Conservation (phyloP, 2,329 filamentous ascomycete species). For the Cyphellophora attinorum region DNA sequence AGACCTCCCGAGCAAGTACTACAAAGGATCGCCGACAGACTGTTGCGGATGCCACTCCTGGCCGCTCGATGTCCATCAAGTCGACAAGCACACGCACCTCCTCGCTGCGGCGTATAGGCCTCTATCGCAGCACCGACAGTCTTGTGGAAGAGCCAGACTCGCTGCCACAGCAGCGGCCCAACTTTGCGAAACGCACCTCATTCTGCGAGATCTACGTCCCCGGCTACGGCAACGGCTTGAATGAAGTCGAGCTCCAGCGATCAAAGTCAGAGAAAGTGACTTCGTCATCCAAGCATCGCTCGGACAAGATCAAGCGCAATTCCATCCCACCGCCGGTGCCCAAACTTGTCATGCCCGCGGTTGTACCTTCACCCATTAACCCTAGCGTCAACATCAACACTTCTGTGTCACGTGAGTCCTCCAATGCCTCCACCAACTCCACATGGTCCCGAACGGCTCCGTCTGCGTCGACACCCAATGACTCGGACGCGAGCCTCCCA, state of each 20-base stretch:
- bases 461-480: conserved; percentile 5
- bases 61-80: not conserved
- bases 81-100: conserved; percentile 2
- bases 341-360: not conserved
- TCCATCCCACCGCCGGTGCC: too few species aligned
- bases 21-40: conserved; percentile 1
- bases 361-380: not conserved
- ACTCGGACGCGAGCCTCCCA: conserved; percentile 5
- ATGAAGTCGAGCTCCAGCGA: conserved; percentile 9
- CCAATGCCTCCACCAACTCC: conserved; percentile 11
- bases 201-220: conserved; percentile 18
- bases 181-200: conserved; percentile 9
- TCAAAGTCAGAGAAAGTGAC: conserved; percentile 5
- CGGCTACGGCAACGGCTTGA: conserved; percentile 20
- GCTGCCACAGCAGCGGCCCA: not conserved
- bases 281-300: too few species aligned
- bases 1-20: not conserved
- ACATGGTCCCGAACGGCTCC: conserved; percentile 9
- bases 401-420: conserved; percentile 15
- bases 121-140: not conserved
- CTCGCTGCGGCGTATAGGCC: conserved; percentile 11
- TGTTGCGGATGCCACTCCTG: not conserved
- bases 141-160: conserved; percentile 1
- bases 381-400: not conserved
- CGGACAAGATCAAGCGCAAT: too few species aligned